These are phyloP conservation scores for Fusarium hostae DNA, from an alignment of 2,329 filamentous ascomycete species.

Conservation along the genomic window DNA sequence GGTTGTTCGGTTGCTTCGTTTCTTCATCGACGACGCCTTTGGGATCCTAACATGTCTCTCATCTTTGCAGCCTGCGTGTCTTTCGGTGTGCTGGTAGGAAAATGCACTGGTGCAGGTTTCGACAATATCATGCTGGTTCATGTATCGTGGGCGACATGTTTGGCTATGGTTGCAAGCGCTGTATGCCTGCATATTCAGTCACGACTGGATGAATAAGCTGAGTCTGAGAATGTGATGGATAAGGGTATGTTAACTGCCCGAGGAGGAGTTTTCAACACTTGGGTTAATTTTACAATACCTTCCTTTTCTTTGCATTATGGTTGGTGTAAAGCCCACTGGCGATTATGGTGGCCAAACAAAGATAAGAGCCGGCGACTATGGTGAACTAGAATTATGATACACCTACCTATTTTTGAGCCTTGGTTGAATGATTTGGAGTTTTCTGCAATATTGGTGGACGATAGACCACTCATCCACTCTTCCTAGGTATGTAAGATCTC, in stretches of 20 bases:
- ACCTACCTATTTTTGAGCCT: not conserved
- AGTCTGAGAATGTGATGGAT: not conserved
- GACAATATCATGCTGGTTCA: slow-evolving; percentile 41
- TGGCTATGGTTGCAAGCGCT: slow-evolving; percentile 40
- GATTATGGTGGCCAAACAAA: not conserved
- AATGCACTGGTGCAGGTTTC: slow-evolving; percentile 32
- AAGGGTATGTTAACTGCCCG: slow-evolving; percentile 12
- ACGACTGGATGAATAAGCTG: slow-evolving; percentile 12
- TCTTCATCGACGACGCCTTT: slow-evolving; percentile 35
- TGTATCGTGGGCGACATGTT: slow-evolving; percentile 41
- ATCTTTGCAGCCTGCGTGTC: slow-evolving; percentile 37
- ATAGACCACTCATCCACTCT: not conserved
- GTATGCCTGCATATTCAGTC: slow-evolving; percentile 16
- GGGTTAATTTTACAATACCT: not conserved
- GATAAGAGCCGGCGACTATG: not conserved
- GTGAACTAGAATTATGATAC: not conserved
- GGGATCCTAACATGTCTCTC: slow-evolving; percentile 28
- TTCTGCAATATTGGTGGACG: not conserved
- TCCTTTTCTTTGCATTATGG: not conserved
- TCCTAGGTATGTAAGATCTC: not conserved
- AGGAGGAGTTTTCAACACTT: not conserved
- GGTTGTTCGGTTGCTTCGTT: slow-evolving; percentile 42
- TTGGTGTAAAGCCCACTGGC: not conserved
- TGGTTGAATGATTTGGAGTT: not conserved
- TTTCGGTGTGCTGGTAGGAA: slow-evolving; percentile 29